Evolutionary conservation across 2,329 filamentous ascomycete species (phyloP).

Genomic region (Colletotrichum sp.): DNA sequence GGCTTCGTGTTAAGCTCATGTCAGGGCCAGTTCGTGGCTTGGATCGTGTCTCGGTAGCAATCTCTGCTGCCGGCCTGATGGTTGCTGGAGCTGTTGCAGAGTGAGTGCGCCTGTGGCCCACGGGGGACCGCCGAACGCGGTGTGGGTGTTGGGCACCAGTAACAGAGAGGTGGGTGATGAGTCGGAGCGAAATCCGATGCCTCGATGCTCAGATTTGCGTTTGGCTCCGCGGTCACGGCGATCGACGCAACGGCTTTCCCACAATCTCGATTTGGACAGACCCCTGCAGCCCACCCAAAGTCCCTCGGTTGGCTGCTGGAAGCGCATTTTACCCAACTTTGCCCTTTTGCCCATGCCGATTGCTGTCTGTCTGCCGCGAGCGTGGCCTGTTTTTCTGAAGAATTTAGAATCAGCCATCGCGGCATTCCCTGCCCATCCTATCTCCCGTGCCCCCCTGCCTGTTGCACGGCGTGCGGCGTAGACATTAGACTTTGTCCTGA

Average conservation of each 20-base stretch:
- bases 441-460: background rate
- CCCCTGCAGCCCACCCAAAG: background rate
- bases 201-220: constrained; percentile 11
- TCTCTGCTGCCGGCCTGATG: background rate
- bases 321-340: background rate
- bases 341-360: background rate
- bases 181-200: constrained; percentile 16
- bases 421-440: background rate
- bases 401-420: background rate
- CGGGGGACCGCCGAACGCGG: background rate
- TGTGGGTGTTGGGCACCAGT: background rate
- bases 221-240: constrained; percentile 13
- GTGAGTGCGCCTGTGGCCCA: background rate
- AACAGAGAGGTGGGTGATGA: background rate
- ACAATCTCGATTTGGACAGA: background rate
- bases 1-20: background rate
- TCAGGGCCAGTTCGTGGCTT: background rate
- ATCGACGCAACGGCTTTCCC: constrained; percentile 13
- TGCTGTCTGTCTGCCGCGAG: background rate
- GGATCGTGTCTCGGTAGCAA: background rate
- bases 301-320: background rate
- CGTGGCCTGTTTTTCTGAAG: background rate
- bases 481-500: background rate
- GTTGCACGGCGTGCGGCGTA: background rate
- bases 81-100: background rate